Evolutionary conservation across 2,329 filamentous ascomycete genomes (phyloP).

Genomic region (Pseudophaeomoniella oleicola): DNA sequence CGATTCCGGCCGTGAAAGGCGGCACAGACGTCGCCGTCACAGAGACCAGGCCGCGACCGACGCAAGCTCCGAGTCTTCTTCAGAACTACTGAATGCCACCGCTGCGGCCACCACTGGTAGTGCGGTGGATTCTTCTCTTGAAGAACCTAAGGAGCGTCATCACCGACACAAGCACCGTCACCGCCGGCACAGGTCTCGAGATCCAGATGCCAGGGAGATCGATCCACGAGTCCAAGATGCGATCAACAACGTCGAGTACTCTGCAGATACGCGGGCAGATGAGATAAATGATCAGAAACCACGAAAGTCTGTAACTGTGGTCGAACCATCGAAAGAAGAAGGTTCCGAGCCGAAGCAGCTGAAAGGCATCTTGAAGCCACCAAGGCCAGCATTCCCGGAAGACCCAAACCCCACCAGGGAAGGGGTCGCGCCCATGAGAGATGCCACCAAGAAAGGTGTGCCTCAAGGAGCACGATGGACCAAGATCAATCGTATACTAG

Average conservation of each 20-base stretch:
- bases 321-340: conserved; percentile 52
- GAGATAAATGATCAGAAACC: not conserved
- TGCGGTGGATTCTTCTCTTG: not conserved
- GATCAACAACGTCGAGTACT: not conserved
- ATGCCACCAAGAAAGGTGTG: conserved; percentile 63
- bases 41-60: not conserved
- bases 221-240: too few relatives aligned
- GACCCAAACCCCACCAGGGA: conserved; percentile 71
- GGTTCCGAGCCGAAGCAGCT: conserved; percentile 51
- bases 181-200: conserved; percentile 5
- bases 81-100: not conserved
- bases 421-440: conserved; percentile 86
- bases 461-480: conserved; percentile 76
- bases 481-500: conserved; percentile 72
- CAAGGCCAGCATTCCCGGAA: conserved; percentile 69
- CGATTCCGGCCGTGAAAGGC: conserved; percentile 6
- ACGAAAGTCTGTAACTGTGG: conserved; percentile 39
- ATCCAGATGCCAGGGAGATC: not conserved
- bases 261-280: not conserved
- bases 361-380: conserved; percentile 78
- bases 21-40: conserved; percentile 10
- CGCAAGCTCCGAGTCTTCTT: not conserved
- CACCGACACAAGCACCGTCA: conserved; percentile 2
- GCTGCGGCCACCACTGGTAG: not conserved
- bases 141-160: not conserved